Percentiles rank a stretch among this genome's conserved stretches.
phyloP scores from a whole-genome alignment of 2,329 filamentous ascomycete species.

The Trichophyton mentagrophytes region DNA sequence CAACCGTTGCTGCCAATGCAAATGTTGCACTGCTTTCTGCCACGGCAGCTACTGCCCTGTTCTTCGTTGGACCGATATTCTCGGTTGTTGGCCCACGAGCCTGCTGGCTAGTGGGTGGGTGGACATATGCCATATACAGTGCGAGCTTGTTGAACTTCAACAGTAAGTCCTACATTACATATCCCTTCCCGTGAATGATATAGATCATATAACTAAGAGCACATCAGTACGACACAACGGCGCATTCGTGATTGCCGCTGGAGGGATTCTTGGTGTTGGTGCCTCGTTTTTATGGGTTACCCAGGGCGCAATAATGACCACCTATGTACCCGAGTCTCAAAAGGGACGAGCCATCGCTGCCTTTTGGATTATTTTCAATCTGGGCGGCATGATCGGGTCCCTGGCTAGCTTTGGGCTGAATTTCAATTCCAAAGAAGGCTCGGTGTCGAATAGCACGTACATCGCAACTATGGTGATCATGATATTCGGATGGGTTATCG shows the following conservation, averaged over 20 bases:
- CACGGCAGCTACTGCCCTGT: slow-evolving; percentile 33
- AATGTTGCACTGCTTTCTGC: slow-evolving; percentile 34
- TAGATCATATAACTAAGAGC: neutral
- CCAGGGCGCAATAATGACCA: slow-evolving; percentile 39
- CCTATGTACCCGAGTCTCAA: slow-evolving; percentile 32
- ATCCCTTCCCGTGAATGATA: neutral
- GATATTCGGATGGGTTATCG: slow-evolving; percentile 38
- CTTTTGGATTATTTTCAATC: slow-evolving; percentile 39
- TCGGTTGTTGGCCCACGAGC: slow-evolving; percentile 31
- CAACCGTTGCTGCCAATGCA: slow-evolving; percentile 36
- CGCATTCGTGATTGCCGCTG: slow-evolving; percentile 34
- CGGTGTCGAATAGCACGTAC: slow-evolving; percentile 40
- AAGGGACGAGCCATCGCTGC: slow-evolving; percentile 34
- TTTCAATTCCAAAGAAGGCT: slow-evolving; percentile 30
- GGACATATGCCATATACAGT: slow-evolving; percentile 37
- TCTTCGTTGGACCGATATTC: slow-evolving; percentile 35
- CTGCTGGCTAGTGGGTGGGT: slow-evolving; percentile 35
- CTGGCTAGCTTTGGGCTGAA: slow-evolving; percentile 36
- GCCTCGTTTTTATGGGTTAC: slow-evolving; percentile 37
- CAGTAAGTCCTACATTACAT: slow-evolving; percentile 16
- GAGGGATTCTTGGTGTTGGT: slow-evolving; percentile 36
- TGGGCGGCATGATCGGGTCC: slow-evolving; percentile 34
- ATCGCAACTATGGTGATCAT: slow-evolving; percentile 40
- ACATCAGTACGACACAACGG: slow-evolving; percentile 25
- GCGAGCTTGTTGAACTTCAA: slow-evolving; percentile 35